Percentiles rank a stretch among this genome's conserved stretches.
Evolutionary conservation across 768 basidiomycete genomes (phyloP).

Genomic region (Obba rivulosa): DNA sequence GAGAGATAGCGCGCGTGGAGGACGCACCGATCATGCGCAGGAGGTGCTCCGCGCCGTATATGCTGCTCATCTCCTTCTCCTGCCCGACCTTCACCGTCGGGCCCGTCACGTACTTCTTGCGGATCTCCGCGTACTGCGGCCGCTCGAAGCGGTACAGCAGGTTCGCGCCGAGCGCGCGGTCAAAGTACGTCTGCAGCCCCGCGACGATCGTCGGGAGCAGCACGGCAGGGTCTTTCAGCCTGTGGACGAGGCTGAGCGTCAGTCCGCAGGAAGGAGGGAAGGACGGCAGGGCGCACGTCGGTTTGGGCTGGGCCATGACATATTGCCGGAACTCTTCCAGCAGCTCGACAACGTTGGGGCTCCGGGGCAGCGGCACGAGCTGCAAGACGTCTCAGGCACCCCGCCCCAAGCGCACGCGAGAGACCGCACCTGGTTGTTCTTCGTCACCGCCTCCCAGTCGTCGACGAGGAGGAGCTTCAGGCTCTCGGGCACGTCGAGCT

Average conservation of each 20-base stretch:
- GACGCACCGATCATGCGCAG: slow-evolving; percentile 83
- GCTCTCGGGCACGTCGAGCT: slow-evolving; percentile 83
- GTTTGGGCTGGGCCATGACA: slow-evolving; percentile 44
- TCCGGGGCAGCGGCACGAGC: slow-evolving; percentile 81
- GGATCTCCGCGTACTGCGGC: slow-evolving; percentile 82
- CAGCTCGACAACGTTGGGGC: slow-evolving; percentile 71
- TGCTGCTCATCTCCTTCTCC: slow-evolving; percentile 81
- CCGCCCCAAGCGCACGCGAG: not conserved
- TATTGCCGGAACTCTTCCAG: slow-evolving; percentile 74
- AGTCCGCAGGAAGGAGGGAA: not conserved
- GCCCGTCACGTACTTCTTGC: slow-evolving; percentile 69
- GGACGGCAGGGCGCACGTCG: slow-evolving; percentile 10
- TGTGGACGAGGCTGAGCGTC: slow-evolving; percentile 20
- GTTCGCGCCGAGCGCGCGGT: slow-evolving; percentile 84
- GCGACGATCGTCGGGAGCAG: slow-evolving; percentile 78
- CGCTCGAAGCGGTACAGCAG: slow-evolving; percentile 94
- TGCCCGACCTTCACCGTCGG: slow-evolving; percentile 58
- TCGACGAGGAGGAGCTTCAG: slow-evolving; percentile 88
- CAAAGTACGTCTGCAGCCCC: slow-evolving; percentile 88
- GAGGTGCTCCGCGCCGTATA: slow-evolving; percentile 95
- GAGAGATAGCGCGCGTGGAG: not conserved
- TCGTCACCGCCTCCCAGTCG: slow-evolving; percentile 97
- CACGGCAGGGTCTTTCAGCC: slow-evolving; percentile 63
- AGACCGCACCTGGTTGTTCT: slow-evolving; percentile 73
- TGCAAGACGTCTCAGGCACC: slow-evolving; percentile 25